Evolutionary conservation across 2,329 filamentous ascomycete genomes (phyloP).

Genomic region (Fusarium sp.): DNA sequence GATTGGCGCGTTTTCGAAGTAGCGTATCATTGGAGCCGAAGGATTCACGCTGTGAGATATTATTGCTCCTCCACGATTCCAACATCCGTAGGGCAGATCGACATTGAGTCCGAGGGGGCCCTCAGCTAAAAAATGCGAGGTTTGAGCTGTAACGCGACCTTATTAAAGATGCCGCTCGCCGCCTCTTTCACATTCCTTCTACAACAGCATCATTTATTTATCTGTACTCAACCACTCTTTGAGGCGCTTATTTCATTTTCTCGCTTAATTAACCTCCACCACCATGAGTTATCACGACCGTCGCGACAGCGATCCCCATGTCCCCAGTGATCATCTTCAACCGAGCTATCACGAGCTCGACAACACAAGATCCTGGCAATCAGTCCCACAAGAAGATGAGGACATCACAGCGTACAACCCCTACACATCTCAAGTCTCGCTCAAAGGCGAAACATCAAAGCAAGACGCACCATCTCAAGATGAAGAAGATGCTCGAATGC

Average conservation of each 20-base stretch:
- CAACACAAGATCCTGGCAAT: constrained; percentile 2
- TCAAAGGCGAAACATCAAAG: neutral
- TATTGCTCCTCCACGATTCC: neutral
- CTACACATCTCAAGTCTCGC: neutral
- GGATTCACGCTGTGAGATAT: neutral
- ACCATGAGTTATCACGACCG: constrained; percentile 13
- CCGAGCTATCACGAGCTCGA: constrained; percentile 28
- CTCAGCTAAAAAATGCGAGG: neutral
- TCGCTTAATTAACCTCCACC: neutral
- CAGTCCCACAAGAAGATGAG: constrained; percentile 10
- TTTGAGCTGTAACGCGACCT: neutral
- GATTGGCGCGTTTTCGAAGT: neutral
- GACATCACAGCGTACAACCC: constrained; percentile 15
- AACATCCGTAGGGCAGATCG: constrained; percentile 7
- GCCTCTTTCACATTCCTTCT: neutral
- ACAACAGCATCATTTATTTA: no score
- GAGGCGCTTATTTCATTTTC: neutral
- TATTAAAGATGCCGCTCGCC: neutral
- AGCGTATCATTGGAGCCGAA: neutral
- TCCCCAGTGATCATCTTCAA: neutral
- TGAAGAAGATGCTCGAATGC: constrained; percentile 31
- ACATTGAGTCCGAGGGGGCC: constrained; percentile 9
- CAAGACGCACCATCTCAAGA: neutral
- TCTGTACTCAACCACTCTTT: no score
- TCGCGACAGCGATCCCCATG: constrained; percentile 1